Percentiles rank a stretch among this genome's conserved stretches.
Conservation (phyloP, 495 filamentous ascomycete species). For the Xylaria scruposa region DNA sequence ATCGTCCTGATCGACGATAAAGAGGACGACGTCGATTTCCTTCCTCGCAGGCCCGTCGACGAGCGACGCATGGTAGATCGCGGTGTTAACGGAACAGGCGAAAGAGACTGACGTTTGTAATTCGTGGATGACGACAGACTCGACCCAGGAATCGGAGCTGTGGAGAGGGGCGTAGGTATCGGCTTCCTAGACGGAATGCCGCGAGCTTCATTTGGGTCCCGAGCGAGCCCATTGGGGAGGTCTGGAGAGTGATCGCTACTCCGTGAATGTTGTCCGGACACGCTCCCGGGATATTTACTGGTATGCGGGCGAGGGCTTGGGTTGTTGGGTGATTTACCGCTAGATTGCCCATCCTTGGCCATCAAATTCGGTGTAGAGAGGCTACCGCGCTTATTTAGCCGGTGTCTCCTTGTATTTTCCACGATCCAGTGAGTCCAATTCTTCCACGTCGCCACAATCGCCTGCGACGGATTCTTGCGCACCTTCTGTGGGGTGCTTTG, state of each 20-base stretch:
- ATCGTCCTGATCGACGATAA: conserved; percentile 92
- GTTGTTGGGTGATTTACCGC: conserved; percentile 52
- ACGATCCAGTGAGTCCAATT: conserved; percentile 62
- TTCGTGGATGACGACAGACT: conserved; percentile 59
- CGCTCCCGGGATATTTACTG: conserved; percentile 53
- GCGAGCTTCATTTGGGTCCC: conserved; percentile 16
- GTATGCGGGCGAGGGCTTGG: conserved; percentile 59
- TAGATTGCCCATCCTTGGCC: conserved; percentile 46
- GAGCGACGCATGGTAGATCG: conserved; percentile 81
- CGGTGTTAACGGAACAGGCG: conserved; percentile 87
- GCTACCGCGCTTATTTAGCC: conserved; percentile 54
- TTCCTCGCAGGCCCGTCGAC: conserved; percentile 75
- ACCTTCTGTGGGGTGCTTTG: conserved; percentile 47
- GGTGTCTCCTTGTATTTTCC: conserved; percentile 54
- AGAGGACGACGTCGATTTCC: conserved; percentile 96
- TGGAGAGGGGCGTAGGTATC: conserved; percentile 39
- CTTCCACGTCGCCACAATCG: conserved; percentile 76
- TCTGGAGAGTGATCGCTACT: conserved; percentile 33
- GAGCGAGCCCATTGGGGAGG: conserved; percentile 34
- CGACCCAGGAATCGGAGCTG: conserved; percentile 53
- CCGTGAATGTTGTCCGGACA: conserved; percentile 25
- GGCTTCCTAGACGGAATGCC: conserved; percentile 33
- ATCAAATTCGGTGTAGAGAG: conserved; percentile 61
- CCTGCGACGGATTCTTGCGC: conserved; percentile 55
- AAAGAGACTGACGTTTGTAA: conserved; percentile 82